Conservation (phyloP, 2,329 filamentous ascomycete genomes). For the Hypoxylon sp. region DNA sequence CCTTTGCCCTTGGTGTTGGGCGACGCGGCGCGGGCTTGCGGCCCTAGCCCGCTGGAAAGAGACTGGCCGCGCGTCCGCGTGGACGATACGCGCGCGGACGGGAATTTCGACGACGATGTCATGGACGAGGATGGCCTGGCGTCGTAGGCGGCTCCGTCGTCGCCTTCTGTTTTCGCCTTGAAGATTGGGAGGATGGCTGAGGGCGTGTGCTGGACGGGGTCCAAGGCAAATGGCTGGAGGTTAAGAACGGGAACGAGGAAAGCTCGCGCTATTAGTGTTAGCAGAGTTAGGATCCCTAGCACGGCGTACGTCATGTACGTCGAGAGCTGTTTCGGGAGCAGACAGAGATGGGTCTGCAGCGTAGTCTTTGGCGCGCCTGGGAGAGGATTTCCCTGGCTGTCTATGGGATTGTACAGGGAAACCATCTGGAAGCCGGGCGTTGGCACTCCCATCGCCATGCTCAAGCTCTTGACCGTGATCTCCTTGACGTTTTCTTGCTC, state of each 20-base stretch:
- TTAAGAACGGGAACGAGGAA: conserved; percentile 70
- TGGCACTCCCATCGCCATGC: conserved; percentile 95
- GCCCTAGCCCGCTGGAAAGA: conserved; percentile 42
- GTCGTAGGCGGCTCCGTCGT: conserved; percentile 55
- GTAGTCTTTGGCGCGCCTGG: conserved; percentile 67
- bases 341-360: conserved; percentile 89
- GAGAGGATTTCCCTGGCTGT: conserved; percentile 67
- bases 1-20: conserved; percentile 41
- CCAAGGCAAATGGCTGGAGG: conserved; percentile 68
- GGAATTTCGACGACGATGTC: conserved; percentile 56
- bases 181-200: conserved; percentile 61
- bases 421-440: conserved; percentile 89
- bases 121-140: conserved; percentile 51
- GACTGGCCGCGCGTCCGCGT: conserved; percentile 50
- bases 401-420: conserved; percentile 93
- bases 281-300: conserved; percentile 69
- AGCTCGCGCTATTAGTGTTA: conserved; percentile 67
- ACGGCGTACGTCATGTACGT: conserved; percentile 85
- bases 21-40: conserved; percentile 47
- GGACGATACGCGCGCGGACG: conserved; percentile 51
- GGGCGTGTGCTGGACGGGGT: conserved; percentile 54
- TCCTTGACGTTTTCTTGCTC: conserved; percentile 78
- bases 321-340: conserved; percentile 88
- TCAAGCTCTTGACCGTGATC: conserved; percentile 95
- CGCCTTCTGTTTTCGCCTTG: conserved; percentile 69